Evolutionary conservation across 2,329 filamentous ascomycete species (phyloP).

Genomic region (Penicillium sp.): DNA sequence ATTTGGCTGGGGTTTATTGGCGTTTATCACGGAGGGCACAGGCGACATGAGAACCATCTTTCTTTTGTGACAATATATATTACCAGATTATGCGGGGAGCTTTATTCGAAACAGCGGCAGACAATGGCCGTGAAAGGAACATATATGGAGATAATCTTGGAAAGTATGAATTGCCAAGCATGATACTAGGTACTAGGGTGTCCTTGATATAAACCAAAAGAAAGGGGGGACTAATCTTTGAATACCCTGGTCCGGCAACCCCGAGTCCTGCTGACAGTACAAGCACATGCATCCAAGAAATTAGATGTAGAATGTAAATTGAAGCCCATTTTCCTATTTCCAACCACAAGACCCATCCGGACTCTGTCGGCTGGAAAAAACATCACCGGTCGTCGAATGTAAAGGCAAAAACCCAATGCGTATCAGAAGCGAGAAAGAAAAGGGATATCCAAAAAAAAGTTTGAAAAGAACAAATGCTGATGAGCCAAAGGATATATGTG

Average conservation of each 20-base stretch:
- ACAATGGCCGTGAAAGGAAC: background rate
- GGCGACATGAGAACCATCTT: background rate
- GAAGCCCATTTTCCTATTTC: constrained; percentile 13
- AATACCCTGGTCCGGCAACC: constrained; percentile 1
- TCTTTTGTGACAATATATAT: background rate
- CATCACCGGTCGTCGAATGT: constrained; percentile 15
- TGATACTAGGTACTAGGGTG: background rate
- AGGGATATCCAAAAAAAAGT: constrained; percentile 19
- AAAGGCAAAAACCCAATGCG: constrained; percentile 20
- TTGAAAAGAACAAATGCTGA: constrained; percentile 17
- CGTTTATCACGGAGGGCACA: background rate
- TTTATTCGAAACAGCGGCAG: too few relatives aligned
- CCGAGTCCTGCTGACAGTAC: constrained; percentile 1
- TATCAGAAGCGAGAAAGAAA: constrained; percentile 13
- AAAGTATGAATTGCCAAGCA: too few relatives aligned
- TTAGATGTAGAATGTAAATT: constrained; percentile 7
- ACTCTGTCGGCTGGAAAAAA: constrained; percentile 10
- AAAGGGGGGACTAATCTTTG: background rate
- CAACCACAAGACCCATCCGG: constrained; percentile 13
- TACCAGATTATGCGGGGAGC: too few relatives aligned
- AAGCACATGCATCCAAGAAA: constrained; percentile 11
- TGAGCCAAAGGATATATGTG: constrained; percentile 15
- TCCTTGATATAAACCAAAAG: background rate
- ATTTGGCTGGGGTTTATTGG: background rate
- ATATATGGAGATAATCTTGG: too few relatives aligned